Evolutionary conservation across 2,329 filamentous ascomycete genomes (phyloP), one percentile per base, ranked within the genome.

Genomic region (Aspergillus neotritici): DNA sequence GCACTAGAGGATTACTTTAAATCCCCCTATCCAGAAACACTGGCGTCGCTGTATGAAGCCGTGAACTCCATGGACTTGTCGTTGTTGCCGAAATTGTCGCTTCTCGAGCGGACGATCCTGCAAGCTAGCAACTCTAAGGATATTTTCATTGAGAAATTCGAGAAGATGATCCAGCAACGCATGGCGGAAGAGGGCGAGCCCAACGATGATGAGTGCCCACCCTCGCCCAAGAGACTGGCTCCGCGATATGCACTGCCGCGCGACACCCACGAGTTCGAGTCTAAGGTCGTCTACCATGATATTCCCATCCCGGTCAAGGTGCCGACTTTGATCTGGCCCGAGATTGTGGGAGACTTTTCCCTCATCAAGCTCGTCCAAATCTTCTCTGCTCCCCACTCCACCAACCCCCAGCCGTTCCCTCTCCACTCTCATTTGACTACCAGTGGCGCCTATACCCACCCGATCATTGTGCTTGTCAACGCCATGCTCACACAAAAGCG

Each of bases 1-100:
- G 93, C 93, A 0, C 74, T 98, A 40, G 91, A 98, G 60, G 91
- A 97, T 62, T 98, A 98, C 66, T 98, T 97, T 70, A 93, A 94
- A 61, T 83, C 84, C 0, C 93, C 93, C 0, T 83, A 86, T 29
- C 82, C 87, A 4, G 89, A 94, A 64, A 98, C 93, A 0, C 74
- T 98, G 38, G 83, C 87, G 35, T 81, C 87, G 62, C 76, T 98
- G 4, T 98, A 95, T 66, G 79, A 95, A 54, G 86, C 93, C 1
- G 86, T 98, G 50, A 98, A 98, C 64, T 82, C 81, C 41, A 98
- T 98, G 93, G 93, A 98, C 57, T 75, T 98, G 46, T 96, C 91
- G 0, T 72, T 97, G 11, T 87, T 98, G 81, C 93, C 93, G 1
- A 84, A 78, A 52, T 73, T 98, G 40, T 94, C 85, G 47, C 72